Evolutionary conservation across 345 rosid genomes (phyloP).

Genomic region (Eucalyptus brandiana): DNA sequence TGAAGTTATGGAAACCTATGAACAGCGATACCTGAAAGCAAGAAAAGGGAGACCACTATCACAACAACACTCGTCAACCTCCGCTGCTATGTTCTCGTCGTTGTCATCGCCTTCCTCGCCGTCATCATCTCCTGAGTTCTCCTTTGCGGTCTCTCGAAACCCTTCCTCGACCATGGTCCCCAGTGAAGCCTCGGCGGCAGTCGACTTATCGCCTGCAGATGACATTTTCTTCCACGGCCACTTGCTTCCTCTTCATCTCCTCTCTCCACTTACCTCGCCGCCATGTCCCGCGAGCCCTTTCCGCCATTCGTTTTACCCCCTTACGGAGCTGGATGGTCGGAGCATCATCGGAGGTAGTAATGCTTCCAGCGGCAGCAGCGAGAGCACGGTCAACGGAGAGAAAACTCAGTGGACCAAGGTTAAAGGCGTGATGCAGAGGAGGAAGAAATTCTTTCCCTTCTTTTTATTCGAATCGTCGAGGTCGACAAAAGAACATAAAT

Average conservation of each 20-base stretch:
- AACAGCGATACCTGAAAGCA: neutral
- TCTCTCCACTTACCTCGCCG: constrained; percentile 79
- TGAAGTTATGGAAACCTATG: neutral
- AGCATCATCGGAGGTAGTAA: neutral
- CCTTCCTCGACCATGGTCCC: constrained; percentile 15
- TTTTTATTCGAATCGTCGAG: neutral
- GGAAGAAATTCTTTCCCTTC: neutral
- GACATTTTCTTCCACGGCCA: constrained; percentile 79
- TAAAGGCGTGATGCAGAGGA: neutral
- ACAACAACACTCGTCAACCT: neutral
- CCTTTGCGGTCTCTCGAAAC: constrained; percentile 67
- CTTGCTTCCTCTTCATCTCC: constrained; percentile 19
- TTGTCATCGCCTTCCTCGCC: constrained; percentile 42
- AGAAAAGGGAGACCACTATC: neutral
- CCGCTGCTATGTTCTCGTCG: neutral
- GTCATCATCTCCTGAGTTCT: constrained; percentile 77
- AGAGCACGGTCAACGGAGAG: neutral
- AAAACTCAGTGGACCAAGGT: neutral
- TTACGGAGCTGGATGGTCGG: constrained; percentile 20
- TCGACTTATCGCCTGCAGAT: constrained; percentile 92
- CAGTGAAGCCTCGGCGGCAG: neutral
- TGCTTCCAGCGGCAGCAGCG: neutral
- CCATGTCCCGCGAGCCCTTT: constrained; percentile 69
- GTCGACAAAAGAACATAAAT: neutral
- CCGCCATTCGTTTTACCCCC: constrained; percentile 22